phyloP scores from a whole-genome alignment of 257 asterid species.

The Solanum etuberosum region DNA sequence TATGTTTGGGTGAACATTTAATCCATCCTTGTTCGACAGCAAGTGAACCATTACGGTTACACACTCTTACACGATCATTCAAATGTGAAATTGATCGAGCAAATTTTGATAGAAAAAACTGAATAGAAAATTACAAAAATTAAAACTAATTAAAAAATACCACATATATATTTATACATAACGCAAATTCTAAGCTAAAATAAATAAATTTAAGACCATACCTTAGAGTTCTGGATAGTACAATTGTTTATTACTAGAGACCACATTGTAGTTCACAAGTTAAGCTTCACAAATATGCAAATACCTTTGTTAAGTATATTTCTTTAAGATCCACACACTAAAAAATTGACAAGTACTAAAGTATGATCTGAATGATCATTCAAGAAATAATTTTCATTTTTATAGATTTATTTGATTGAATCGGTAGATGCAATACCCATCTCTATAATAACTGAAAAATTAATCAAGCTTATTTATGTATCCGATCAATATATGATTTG shows the following conservation, averaged over 20 bases:
- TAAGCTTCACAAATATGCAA: not conserved
- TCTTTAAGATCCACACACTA: too few species aligned
- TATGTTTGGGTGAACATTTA: conserved; percentile 28
- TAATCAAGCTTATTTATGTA: not conserved
- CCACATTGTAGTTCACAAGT: too few species aligned
- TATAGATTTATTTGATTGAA: too few species aligned
- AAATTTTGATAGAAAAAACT: conserved; percentile 49
- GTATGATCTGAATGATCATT: too few species aligned
- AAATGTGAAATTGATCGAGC: conserved; percentile 10
- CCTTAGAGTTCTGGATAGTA: not conserved
- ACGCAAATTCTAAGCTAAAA: not conserved
- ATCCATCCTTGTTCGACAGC: conserved; percentile 46
- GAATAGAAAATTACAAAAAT: conserved; percentile 9
- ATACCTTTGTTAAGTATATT: not conserved
- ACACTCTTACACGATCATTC: conserved; percentile 21
- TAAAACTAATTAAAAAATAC: not conserved
- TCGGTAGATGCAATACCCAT: too few species aligned
- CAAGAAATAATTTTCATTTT: too few species aligned
- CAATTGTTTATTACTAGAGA: not conserved
- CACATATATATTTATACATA: not conserved
- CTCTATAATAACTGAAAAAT: not conserved
- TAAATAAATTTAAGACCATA: not conserved
- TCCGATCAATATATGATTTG: not conserved
- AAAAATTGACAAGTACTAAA: too few species aligned
- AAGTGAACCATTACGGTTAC: conserved; percentile 13